A percentile compares a stretch with the other conserved stretches of the same genome.
phyloP scores from a whole-genome alignment of 495 filamentous ascomycete genomes.

The Astrocystis sublimbata region DNA sequence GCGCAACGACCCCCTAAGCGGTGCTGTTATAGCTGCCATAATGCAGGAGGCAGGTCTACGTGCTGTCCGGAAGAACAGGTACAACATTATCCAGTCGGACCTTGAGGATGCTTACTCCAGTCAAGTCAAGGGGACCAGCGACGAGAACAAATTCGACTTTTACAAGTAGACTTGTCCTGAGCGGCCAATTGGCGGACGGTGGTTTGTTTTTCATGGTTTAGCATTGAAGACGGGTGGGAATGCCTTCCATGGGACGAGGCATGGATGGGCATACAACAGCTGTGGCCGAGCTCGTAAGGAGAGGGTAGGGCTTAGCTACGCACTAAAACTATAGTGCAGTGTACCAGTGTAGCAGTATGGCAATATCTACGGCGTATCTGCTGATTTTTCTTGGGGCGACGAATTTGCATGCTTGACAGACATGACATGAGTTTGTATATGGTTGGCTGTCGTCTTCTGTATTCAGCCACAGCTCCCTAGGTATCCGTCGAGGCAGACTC shows the following conservation, averaged over 20 bases:
- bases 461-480: no score
- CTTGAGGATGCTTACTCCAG: constrained; percentile 93
- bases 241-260: not conserved
- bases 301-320: not conserved
- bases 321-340: not conserved
- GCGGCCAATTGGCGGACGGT: not conserved
- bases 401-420: no score
- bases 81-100: constrained; percentile 97
- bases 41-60: constrained; percentile 98
- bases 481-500: no score
- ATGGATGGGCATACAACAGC: not conserved
- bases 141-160: constrained; percentile 77
- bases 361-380: not conserved
- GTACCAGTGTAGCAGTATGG: constrained; percentile 16
- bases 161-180: constrained; percentile 49
- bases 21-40: constrained; percentile 95
- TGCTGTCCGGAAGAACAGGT: constrained; percentile 95
- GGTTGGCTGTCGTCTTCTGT: no score
- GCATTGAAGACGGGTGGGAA: not conserved
- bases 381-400: not conserved
- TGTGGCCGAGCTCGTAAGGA: not conserved
- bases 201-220: not conserved
- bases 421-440: no score
- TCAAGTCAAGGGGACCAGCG: constrained; percentile 87
- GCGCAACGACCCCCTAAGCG: constrained; percentile 90